Conservation (phyloP, 345 rosid species). For the Brassica incana region DNA sequence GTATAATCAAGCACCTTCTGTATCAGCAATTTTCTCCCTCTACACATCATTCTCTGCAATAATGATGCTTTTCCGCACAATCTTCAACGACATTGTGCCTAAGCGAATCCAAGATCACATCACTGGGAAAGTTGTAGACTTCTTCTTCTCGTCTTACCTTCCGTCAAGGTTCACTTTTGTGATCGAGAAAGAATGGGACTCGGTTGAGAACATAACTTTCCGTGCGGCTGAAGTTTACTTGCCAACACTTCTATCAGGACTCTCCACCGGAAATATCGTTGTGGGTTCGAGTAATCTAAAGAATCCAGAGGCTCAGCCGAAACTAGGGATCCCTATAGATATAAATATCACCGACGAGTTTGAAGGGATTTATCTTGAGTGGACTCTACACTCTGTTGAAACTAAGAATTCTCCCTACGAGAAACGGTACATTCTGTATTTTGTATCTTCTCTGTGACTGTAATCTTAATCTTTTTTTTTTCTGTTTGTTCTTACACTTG, state of each 20-base stretch:
- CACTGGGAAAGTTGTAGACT: neutral
- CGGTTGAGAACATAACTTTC: neutral
- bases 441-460: neutral
- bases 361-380: neutral
- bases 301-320: neutral
- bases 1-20: neutral
- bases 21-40: neutral
- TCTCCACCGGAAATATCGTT: neutral
- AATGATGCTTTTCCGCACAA: neutral
- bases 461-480: neutral
- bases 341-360: neutral
- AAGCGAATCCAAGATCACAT: neutral
- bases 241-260: neutral
- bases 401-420: neutral
- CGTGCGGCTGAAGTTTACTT: neutral
- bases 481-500: neutral
- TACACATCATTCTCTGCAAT: neutral
- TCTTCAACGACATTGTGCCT: neutral
- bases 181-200: neutral
- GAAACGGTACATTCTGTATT: neutral
- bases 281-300: neutral
- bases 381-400: neutral
- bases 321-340: neutral
- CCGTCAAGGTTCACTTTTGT: neutral
- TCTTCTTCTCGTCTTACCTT: neutral